phyloP scores from a whole-genome alignment of 495 filamentous ascomycete species.

The Tuber brumale region DNA sequence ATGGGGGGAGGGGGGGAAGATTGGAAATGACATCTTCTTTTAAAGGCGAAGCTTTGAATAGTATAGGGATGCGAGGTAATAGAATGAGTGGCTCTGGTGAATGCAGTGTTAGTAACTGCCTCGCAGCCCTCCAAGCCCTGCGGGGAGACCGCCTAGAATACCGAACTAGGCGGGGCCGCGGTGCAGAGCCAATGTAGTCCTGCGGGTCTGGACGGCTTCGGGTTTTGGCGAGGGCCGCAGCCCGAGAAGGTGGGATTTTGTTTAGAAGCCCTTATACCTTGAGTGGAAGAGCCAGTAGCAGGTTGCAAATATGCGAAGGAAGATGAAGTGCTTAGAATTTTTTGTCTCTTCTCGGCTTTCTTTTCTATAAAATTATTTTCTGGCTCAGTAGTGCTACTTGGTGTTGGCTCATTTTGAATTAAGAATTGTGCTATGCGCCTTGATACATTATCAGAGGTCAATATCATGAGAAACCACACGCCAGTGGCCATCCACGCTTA shows the following conservation, averaged over 20 bases:
- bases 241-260: too few species aligned
- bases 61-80: too few species aligned
- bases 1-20: neutral
- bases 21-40: neutral
- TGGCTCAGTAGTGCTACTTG: neutral
- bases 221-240: neutral
- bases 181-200: too few species aligned
- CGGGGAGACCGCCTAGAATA: too few species aligned
- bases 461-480: neutral
- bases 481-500: neutral
- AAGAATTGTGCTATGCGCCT: neutral
- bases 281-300: too few species aligned
- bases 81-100: too few species aligned
- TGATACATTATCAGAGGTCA: neutral
- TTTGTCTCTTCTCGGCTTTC: neutral
- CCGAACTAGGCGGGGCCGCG: too few species aligned
- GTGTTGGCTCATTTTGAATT: neutral
- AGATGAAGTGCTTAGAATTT: neutral
- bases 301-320: neutral
- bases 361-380: neutral
- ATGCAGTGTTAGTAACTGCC: too few species aligned
- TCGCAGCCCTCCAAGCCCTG: too few species aligned
- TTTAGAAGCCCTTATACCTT: neutral
- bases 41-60: neutral
- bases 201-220: too few species aligned